Conservation (phyloP, 129 eudicot species). For the Pseudognaphalium luteoalbum region DNA sequence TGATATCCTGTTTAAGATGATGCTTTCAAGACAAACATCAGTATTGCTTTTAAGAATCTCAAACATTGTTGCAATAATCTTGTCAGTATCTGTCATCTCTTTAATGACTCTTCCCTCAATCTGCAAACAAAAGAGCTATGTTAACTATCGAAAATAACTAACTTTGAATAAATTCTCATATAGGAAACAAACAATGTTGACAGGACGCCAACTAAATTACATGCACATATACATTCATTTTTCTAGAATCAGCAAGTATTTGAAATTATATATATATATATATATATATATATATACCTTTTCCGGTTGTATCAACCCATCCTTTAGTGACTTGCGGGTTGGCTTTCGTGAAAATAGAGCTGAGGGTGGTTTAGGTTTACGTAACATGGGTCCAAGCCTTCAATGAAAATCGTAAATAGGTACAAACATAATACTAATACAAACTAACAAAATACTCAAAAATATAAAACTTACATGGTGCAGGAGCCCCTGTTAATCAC, state of each 20-base stretch:
- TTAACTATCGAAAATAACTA: neutral
- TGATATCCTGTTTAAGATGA: constrained; percentile 50
- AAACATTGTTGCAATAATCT: constrained; percentile 47
- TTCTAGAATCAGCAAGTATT: neutral
- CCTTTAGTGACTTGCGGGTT: constrained; percentile 20
- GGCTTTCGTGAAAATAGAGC: constrained; percentile 8
- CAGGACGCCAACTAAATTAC: neutral
- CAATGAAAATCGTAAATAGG: neutral
- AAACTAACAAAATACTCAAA: neutral
- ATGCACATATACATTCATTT: neutral
- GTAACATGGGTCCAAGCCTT: constrained; percentile 55
- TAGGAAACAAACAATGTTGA: neutral
- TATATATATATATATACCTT: constrained; percentile 43
- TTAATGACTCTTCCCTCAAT: constrained; percentile 26
- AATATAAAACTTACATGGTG: constrained; percentile 49
- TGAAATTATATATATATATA: constrained; percentile 15
- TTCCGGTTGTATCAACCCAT: constrained; percentile 36
- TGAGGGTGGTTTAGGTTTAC: constrained; percentile 37
- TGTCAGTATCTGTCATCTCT: constrained; percentile 41
- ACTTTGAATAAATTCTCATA: neutral
- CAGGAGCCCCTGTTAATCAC: constrained; percentile 36
- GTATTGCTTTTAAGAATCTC: constrained; percentile 37
- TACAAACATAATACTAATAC: neutral
- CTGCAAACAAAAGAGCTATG: constrained; percentile 29
- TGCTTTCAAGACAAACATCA: constrained; percentile 41